phyloP scores from a whole-genome alignment of 208 protist species.

The Crithidia bombi region DNA sequence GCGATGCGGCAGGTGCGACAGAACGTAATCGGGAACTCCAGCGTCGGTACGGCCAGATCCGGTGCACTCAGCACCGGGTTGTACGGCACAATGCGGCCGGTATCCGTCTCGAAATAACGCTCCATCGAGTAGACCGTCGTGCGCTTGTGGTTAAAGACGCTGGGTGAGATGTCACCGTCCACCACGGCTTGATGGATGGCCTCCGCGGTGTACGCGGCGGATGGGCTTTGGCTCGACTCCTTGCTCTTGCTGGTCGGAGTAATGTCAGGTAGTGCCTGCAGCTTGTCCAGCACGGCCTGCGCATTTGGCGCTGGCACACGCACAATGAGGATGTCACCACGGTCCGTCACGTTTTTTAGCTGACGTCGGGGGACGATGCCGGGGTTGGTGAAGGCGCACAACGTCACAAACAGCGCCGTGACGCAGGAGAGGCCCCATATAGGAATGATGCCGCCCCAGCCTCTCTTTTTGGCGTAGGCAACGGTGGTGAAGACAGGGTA shows the following conservation, averaged over 20 bases:
- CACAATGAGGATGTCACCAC: slow-evolving; percentile 45
- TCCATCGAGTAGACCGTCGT: slow-evolving; percentile 34
- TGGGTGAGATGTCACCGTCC: slow-evolving; percentile 29
- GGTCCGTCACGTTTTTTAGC: slow-evolving; percentile 34
- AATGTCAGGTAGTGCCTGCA: slow-evolving; percentile 18
- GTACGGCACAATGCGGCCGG: slow-evolving; percentile 35
- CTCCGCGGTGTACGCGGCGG: slow-evolving; percentile 12
- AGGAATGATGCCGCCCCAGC: slow-evolving; percentile 34
- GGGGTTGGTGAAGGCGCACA: slow-evolving; percentile 49
- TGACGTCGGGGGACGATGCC: slow-evolving; percentile 50
- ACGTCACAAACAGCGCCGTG: slow-evolving; percentile 32
- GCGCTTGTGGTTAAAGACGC: slow-evolving; percentile 38
- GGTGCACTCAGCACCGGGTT: slow-evolving; percentile 34
- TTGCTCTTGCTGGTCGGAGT: background rate
- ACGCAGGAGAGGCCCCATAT: slow-evolving; percentile 37
- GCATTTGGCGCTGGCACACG: slow-evolving; percentile 51
- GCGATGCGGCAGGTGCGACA: slow-evolving; percentile 63
- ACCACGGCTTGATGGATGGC: slow-evolving; percentile 23
- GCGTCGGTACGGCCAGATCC: slow-evolving; percentile 37
- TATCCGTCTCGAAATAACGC: slow-evolving; percentile 48
- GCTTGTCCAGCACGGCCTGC: slow-evolving; percentile 39
- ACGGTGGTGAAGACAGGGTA: slow-evolving; percentile 38
- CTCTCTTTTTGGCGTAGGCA: slow-evolving; percentile 25
- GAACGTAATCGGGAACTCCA: slow-evolving; percentile 50
- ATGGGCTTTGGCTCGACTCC: background rate